A percentile compares a stretch with the other conserved stretches of the same genome.
phyloP scores from a whole-genome alignment of 495 filamentous ascomycete species.

The Evernia prunastri region DNA sequence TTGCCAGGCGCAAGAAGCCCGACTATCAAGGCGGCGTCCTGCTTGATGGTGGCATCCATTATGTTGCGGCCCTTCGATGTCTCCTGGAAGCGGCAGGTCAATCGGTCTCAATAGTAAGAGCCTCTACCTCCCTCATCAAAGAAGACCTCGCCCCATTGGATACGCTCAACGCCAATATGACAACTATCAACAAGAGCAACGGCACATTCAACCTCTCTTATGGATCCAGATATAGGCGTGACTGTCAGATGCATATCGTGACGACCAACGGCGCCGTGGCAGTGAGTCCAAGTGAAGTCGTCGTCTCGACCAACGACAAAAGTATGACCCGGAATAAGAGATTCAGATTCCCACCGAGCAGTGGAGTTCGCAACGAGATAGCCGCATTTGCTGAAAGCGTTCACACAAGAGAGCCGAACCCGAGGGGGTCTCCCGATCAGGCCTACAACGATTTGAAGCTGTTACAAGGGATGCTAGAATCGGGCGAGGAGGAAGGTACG shows the following conservation, averaged over 20 bases:
- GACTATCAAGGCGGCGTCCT: slow-evolving; percentile 14
- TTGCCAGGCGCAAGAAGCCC: slow-evolving; percentile 9
- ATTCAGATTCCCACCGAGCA: slow-evolving; percentile 5
- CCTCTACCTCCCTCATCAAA: slow-evolving; percentile 16
- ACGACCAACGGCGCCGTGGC: slow-evolving; percentile 18
- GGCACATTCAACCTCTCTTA: slow-evolving; percentile 21
- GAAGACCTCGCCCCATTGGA: slow-evolving; percentile 10
- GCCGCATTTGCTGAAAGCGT: slow-evolving; percentile 22
- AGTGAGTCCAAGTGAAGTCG: slow-evolving; percentile 9
- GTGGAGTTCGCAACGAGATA: slow-evolving; percentile 11
- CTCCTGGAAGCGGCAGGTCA: slow-evolving; percentile 13
- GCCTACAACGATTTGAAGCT: slow-evolving; percentile 19
- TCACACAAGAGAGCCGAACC: not conserved
- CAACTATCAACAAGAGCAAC: slow-evolving; percentile 14
- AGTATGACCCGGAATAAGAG: not conserved
- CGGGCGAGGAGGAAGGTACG: slow-evolving; percentile 17
- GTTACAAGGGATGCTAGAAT: slow-evolving; percentile 20
- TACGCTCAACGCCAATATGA: slow-evolving; percentile 15
- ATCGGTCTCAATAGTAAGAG: slow-evolving; percentile 14
- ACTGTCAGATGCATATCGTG: slow-evolving; percentile 17
- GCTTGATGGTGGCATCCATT: slow-evolving; percentile 20
- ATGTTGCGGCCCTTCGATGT: slow-evolving; percentile 13
- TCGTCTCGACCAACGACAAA: slow-evolving; percentile 2
- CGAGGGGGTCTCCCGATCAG: slow-evolving; percentile 16
- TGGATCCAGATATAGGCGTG: slow-evolving; percentile 13